Conservation (phyloP, 805 yeast species). For the Jamesozyma piceae region DNA sequence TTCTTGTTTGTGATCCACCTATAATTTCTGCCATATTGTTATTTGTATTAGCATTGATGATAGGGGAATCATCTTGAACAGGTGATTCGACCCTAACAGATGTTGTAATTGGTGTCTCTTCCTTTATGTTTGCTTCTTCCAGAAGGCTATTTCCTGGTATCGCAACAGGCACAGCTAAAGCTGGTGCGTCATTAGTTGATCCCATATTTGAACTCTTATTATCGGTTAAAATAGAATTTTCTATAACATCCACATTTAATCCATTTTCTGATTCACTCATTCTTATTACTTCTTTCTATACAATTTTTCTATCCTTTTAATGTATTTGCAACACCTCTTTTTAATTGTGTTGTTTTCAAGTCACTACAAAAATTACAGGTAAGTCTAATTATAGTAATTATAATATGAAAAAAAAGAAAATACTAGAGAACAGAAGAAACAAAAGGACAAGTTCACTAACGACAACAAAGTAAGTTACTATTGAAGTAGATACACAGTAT, state of each 20-base stretch:
- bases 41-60: not conserved
- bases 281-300: too few species aligned
- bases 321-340: too few species aligned
- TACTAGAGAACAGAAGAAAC: too few species aligned
- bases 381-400: too few species aligned
- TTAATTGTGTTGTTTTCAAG: too few species aligned
- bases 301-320: too few species aligned
- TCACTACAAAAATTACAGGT: too few species aligned
- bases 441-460: too few species aligned
- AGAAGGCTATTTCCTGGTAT: not conserved
- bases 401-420: too few species aligned
- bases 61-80: not conserved
- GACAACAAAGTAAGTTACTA: too few species aligned
- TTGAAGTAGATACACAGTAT: too few species aligned
- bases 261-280: not conserved
- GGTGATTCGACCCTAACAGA: not conserved
- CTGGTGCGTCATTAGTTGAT: not conserved
- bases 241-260: not conserved
- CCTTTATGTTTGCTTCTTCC: not conserved
- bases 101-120: constrained; percentile 2
- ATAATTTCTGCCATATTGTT: constrained; percentile 38
- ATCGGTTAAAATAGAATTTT: not conserved
- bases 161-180: not conserved
- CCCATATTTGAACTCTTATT: not conserved
- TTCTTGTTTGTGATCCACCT: constrained; percentile 66